These are phyloP conservation scores for Arthrinium phaeospermum DNA, from an alignment of 2,329 filamentous ascomycete species.

Conservation along the genomic window DNA sequence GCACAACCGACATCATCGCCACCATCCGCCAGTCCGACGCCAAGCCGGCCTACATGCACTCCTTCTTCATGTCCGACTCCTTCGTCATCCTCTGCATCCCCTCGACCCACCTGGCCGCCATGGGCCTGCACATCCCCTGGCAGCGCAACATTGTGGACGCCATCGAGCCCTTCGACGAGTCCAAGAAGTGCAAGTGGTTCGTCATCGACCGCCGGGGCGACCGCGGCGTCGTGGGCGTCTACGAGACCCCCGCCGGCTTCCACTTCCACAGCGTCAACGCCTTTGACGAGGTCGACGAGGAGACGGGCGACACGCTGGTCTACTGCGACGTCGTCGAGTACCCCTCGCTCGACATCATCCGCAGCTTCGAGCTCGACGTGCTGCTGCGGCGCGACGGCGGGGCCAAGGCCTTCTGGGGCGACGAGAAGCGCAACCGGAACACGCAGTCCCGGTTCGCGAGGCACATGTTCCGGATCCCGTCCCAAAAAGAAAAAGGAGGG, in stretches of 20 bases:
- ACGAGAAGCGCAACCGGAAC: conserved; percentile 45
- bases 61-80: conserved; percentile 73
- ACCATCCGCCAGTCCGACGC: conserved; percentile 59
- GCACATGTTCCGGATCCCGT: conserved; percentile 48
- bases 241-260: conserved; percentile 72
- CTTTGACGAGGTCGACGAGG: conserved; percentile 65
- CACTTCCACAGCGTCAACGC: conserved; percentile 83
- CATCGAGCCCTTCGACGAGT: conserved; percentile 66
- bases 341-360: conserved; percentile 67
- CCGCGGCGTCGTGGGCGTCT: conserved; percentile 71
- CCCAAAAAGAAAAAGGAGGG: not conserved
- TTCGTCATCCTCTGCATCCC: conserved; percentile 78
- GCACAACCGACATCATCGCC: conserved; percentile 73
- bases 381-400: conserved; percentile 60
- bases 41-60: conserved; percentile 78
- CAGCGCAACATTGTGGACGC: conserved; percentile 71
- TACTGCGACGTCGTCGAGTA: conserved; percentile 71
- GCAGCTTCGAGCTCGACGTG: conserved; percentile 72
- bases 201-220: conserved; percentile 70
- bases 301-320: conserved; percentile 53
- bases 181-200: conserved; percentile 69
- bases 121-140: conserved; percentile 67
- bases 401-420: conserved; percentile 48
- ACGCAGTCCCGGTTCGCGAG: conserved; percentile 48
- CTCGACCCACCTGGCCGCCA: conserved; percentile 62